A percentile compares a stretch with the other conserved stretches of the same genome.
phyloP scores from a whole-genome alignment of 306 rosid genomes.

The Dalbergia cultrata region DNA sequence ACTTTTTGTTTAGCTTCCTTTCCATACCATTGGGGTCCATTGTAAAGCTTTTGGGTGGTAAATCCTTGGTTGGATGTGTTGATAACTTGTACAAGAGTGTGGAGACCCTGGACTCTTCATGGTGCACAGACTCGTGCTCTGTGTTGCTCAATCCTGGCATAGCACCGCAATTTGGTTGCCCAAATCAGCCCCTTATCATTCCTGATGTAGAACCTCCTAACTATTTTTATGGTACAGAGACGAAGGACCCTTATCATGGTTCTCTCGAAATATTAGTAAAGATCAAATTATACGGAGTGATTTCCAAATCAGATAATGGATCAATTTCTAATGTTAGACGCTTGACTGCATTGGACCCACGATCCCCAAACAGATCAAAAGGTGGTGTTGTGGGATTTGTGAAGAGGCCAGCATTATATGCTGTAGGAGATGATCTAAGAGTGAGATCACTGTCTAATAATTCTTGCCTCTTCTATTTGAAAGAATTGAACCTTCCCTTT shows the following conservation, averaged over 20 bases:
- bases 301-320: background rate
- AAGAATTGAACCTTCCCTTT: constrained; percentile 38
- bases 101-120: constrained; percentile 40
- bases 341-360: constrained; percentile 30
- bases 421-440: constrained; percentile 38
- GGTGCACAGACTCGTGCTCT: constrained; percentile 13
- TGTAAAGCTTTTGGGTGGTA: constrained; percentile 37
- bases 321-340: background rate
- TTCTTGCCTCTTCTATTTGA: constrained; percentile 35
- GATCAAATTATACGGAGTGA: constrained; percentile 10
- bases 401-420: constrained; percentile 47
- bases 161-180: constrained; percentile 27
- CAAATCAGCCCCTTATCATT: constrained; percentile 39
- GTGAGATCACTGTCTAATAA: background rate
- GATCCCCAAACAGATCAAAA: constrained; percentile 4
- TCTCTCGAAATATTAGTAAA: too few relatives aligned
- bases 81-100: constrained; percentile 48
- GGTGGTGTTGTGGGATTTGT: constrained; percentile 45
- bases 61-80: constrained; percentile 39
- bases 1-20: constrained; percentile 46
- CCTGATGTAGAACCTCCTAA: background rate
- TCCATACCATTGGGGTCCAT: constrained; percentile 40
- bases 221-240: constrained; percentile 31
- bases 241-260: too few relatives aligned
- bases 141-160: constrained; percentile 46